Evolutionary conservation across 2,329 filamentous ascomycete species (phyloP).

Genomic region (Penicillium concentricum): DNA sequence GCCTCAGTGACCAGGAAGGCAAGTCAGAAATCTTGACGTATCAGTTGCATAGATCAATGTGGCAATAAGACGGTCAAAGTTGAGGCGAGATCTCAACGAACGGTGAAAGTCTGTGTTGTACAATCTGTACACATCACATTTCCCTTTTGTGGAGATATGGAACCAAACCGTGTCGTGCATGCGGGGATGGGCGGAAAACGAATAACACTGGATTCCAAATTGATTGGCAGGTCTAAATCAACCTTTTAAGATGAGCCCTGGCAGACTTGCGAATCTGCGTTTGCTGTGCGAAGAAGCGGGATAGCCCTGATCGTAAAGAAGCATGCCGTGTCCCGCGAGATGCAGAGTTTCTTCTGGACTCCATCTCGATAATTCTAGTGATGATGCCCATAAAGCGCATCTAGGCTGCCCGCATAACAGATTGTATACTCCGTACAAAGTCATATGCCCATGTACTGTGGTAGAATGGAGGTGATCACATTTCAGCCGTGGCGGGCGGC

Average conservation of each 20-base stretch:
- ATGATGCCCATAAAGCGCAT: neutral
- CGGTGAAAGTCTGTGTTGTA: conserved; percentile 1
- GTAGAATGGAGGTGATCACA: conserved; percentile 4
- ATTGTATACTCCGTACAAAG: neutral
- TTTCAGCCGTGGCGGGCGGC: neutral
- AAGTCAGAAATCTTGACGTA: neutral
- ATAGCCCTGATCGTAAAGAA: conserved; percentile 1
- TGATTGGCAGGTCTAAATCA: neutral
- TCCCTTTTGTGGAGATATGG: neutral
- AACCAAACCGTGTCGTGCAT: conserved; percentile 2
- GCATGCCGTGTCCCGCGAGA: neutral
- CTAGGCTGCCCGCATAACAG: neutral
- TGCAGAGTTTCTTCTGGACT: neutral
- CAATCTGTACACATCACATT: conserved; percentile 4
- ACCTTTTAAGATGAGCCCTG: neutral
- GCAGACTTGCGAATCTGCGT: neutral
- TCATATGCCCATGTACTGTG: neutral
- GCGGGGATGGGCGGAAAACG: neutral
- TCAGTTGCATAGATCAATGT: conserved; percentile 2
- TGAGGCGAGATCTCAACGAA: neutral
- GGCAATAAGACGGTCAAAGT: neutral
- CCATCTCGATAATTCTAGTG: neutral
- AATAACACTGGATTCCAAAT: neutral
- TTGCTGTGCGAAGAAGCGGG: neutral
- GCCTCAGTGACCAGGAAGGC: neutral